Base-by-base conservation (phyloP, 2,329 filamentous ascomycete species). In the Fusarium illudens region DNA sequence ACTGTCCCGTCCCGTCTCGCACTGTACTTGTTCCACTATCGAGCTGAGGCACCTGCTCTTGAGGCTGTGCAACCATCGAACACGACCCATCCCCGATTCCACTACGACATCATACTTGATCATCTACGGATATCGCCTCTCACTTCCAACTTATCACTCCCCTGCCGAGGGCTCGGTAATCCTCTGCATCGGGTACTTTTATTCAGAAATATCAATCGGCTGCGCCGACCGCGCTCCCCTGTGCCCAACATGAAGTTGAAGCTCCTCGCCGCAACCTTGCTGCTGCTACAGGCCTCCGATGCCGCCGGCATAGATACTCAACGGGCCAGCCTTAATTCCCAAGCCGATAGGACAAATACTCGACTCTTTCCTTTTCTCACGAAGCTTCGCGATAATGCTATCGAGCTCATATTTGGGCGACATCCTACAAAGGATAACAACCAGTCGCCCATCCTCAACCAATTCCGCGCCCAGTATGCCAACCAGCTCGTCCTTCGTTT, bases 401-500 rank as follows among this genome's bases (percentile, higher is more conserved):
- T 86, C 34, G 83, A 86, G 67, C 76, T 83, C 27, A 71, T 87
- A 42, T 86, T 87, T 60, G 84, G 85, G 12, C 77, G 78, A 7
- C 80, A 81, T 68, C 78, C 79, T 2, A 75, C 73, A 30, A 78
- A 78, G 54, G 63, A 71, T 39, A 57, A 70, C 65, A 51, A 64
- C 29, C 59, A 62, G n/a, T 65, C 71, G 29, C 32, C 73, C 58
- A 64, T 73, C 53, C 68, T 73, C 65, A 76, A 70, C 60, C 77
- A 73, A 48, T 67, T 81, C 27, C 77, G 81, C 27, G 80, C 75
- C 27, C 81, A 81, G 67, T 97, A 97, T 77, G 88, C 89, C 65
- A 87, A 91, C 65, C 90, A 97, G 78, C 85, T 97, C n/a, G 93
- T 99, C 15, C 82, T 98, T 66, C 90, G 96, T 36, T 97, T 98